Conservation (phyloP, 768 basidiomycete species). For the Saitozyma sp. region DNA sequence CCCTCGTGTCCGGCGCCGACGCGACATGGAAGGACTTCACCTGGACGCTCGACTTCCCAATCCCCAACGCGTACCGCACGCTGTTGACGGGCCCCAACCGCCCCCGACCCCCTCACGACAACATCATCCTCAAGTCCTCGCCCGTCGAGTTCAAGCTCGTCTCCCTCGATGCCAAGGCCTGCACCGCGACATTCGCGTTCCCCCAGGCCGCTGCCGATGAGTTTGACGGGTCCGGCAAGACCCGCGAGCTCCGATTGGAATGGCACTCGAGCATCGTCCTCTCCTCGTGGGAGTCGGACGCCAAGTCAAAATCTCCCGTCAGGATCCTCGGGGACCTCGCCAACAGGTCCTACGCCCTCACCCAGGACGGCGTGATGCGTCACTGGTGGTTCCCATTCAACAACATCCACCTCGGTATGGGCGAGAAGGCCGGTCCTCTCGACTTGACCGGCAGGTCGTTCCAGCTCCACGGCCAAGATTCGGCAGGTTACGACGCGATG, state of each 20-base stretch:
- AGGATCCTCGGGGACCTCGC: constrained; percentile 35
- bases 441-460: constrained; percentile 39
- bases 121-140: constrained; percentile 22
- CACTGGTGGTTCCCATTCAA: constrained; percentile 27
- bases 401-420: constrained; percentile 42
- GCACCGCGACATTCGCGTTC: constrained; percentile 24
- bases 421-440: constrained; percentile 47
- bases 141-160: constrained; percentile 19
- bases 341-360: constrained; percentile 36
- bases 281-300: constrained; percentile 23
- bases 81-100: constrained; percentile 38
- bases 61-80: constrained; percentile 32
- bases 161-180: constrained; percentile 21
- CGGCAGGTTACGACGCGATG: constrained; percentile 45
- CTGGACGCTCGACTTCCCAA: constrained; percentile 38
- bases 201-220: constrained; percentile 10
- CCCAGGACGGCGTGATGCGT: constrained; percentile 38
- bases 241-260: constrained; percentile 22
- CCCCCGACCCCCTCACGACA: constrained; percentile 44
- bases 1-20: constrained; percentile 14
- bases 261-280: constrained; percentile 35
- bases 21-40: constrained; percentile 29
- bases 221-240: constrained; percentile 17
- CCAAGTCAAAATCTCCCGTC: neutral
- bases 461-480: constrained; percentile 38